Evolutionary conservation across 495 filamentous ascomycete genomes (phyloP), one percentile per base, ranked within the genome.

Genomic region (Penicillium soppii): DNA sequence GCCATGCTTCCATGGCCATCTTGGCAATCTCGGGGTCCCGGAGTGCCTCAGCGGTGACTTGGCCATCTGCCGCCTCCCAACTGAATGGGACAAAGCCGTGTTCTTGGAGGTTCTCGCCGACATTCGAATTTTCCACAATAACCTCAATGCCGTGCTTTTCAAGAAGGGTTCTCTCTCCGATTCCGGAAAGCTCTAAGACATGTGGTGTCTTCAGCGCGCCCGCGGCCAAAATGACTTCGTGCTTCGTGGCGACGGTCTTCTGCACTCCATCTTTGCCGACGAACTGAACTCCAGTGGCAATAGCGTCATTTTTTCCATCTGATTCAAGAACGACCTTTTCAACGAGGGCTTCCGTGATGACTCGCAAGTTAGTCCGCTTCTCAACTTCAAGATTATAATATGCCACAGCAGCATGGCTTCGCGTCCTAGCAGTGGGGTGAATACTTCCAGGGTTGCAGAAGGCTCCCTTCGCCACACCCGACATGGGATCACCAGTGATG

Each of bases 111-210:
- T 81, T 74, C 49, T 76, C 75, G 8, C 79, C 76, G 7, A 79
- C 78, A 33, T 61, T 63, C 2, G 65, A 59, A 43, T 73, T 72
- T 15, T 74, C 55, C 25, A 77, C 42, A 1, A 59, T 7, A 1
- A 53, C 29, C 5, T 12, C n/a, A 19, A 59, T 56, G 0, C 48
- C 50, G 17, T 49, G 36, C 2, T 47, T 53, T 41, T 36, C 48
- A 22, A 54, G 27, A 6, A 45, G 13, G 1, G 23, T 38, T 12
- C 43, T 29, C 41, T 67, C 57, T 7, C 84, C 84, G 38, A 88
- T 62, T 9, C 85, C 84, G 0, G 85, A 88, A 0, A 83, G 72
- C 56, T 88, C 83, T 8, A 87, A 70, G 2, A 88, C 61, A 1
- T 68, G 60, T 5, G 85, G 82, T 0, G 84, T 76, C 12, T 77